Percentiles rank a stretch among this genome's conserved stretches.
These are phyloP conservation scores for Taphrina flavorubra DNA, from an alignment of 1,139 yeast species.

Conservation along the genomic window DNA sequence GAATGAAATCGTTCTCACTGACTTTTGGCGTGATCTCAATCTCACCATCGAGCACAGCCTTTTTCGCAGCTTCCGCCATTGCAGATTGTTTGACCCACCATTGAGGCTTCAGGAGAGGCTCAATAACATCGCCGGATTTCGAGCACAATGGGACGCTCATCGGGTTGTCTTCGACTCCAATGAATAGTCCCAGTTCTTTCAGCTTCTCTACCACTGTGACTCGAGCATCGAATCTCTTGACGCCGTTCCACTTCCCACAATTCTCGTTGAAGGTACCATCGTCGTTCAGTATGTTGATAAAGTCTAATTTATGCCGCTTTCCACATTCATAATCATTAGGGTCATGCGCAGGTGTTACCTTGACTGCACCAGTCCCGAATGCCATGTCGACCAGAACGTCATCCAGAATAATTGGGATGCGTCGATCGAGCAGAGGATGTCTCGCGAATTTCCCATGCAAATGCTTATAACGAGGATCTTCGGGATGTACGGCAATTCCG, in stretches of 20 bases:
- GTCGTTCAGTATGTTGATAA: constrained; percentile 88
- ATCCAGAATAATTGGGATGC: constrained; percentile 86
- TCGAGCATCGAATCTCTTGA: constrained; percentile 95
- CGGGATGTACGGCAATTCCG: constrained; percentile 95
- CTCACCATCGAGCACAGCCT: constrained; percentile 80
- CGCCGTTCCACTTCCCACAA: constrained; percentile 92
- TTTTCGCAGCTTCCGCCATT: constrained; percentile 79
- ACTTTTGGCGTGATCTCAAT: constrained; percentile 83
- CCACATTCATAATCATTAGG: constrained; percentile 96
- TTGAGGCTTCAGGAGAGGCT: constrained; percentile 95
- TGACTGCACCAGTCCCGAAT: constrained; percentile 99
- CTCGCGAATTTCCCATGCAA: constrained; percentile 89
- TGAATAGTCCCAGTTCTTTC: constrained; percentile 72
- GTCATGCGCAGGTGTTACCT: constrained; percentile 98
- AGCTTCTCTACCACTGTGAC: constrained; percentile 78
- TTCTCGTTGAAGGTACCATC: constrained; percentile 87
- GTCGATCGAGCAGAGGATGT: constrained; percentile 88
- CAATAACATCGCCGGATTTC: constrained; percentile 95
- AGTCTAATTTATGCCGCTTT: constrained; percentile 87
- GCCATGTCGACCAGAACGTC: constrained; percentile 97
- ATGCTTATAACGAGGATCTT: constrained; percentile 89
- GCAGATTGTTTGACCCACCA: constrained; percentile 97
- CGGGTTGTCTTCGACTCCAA: constrained; percentile 90
- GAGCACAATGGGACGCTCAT: constrained; percentile 94
- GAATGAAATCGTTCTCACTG: constrained; percentile 90